These are phyloP conservation scores for Canna indica DNA, from an alignment of 176 grass and related monocot genomes.

Conservation along the genomic window DNA sequence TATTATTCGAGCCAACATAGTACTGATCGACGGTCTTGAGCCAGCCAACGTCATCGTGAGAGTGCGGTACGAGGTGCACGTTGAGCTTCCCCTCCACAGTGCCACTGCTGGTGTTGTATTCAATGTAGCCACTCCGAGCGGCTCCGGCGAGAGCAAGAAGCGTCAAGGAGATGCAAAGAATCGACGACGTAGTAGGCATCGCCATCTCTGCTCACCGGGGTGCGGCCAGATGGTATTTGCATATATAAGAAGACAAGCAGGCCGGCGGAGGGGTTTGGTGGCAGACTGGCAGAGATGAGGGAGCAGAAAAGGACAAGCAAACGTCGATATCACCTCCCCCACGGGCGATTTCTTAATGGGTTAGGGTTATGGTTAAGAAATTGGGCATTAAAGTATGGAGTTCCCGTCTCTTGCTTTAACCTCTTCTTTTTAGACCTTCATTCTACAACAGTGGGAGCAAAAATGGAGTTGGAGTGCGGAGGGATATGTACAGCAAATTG, in stretches of 20 bases:
- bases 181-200: background rate
- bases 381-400: no score
- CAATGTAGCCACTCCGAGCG: constrained; percentile 1
- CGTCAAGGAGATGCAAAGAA: background rate
- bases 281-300: background rate
- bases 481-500: no score
- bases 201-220: background rate
- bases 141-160: background rate
- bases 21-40: constrained; percentile 96
- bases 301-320: background rate
- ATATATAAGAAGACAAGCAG: background rate
- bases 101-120: constrained; percentile 43
- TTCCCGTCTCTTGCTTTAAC: no score
- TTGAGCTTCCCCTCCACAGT: constrained; percentile 48
- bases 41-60: constrained; percentile 95
- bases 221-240: no score
- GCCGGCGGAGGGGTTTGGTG: background rate
- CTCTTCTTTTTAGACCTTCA: no score
- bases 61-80: constrained; percentile 82
- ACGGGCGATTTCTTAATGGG: no score
- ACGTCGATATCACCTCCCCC: no score
- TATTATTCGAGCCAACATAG: constrained; percentile 73
- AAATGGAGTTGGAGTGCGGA: no score
- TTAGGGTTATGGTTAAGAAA: no score
- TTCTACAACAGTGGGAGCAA: no score